A percentile compares a stretch with the other conserved stretches of the same genome.
phyloP scores from a whole-genome alignment of 1,284 basidiomycete species.

The Trametes pubescens region DNA sequence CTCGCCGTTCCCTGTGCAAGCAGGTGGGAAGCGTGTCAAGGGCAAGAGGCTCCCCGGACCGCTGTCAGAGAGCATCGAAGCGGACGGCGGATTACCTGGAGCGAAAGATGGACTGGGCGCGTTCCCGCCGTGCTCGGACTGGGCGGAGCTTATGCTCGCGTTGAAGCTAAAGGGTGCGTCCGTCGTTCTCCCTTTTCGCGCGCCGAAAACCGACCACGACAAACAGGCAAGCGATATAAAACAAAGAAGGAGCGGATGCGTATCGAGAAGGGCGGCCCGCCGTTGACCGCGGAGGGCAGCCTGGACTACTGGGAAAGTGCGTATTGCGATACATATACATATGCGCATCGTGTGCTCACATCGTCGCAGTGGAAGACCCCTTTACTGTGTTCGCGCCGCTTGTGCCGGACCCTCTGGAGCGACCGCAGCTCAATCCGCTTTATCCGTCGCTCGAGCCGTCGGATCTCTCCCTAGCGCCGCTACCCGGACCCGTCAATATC shows the following conservation, averaged over 20 bases:
- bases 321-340: constrained; percentile 28
- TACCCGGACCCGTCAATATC: constrained; percentile 45
- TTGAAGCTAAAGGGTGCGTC: constrained; percentile 73
- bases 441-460: constrained; percentile 50
- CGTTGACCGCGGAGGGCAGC: constrained; percentile 72
- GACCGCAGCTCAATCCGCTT: constrained; percentile 64
- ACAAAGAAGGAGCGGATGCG: constrained; percentile 81
- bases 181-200: neutral
- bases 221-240: constrained; percentile 72
- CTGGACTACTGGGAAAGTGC: constrained; percentile 75
- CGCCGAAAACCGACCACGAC: neutral
- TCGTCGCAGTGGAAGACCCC: constrained; percentile 74
- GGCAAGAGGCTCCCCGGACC: constrained; percentile 39
- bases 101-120: constrained; percentile 75
- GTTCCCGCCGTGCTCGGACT: constrained; percentile 73
- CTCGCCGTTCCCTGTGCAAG: constrained; percentile 42
- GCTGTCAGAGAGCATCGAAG: constrained; percentile 65
- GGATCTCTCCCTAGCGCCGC: constrained; percentile 32
- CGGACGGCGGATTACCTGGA: constrained; percentile 75
- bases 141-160: constrained; percentile 71
- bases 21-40: constrained; percentile 25
- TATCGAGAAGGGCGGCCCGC: constrained; percentile 76
- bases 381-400: constrained; percentile 71
- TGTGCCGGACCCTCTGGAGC: constrained; percentile 61
- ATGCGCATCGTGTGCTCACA: neutral